Base-by-base conservation (phyloP, 148 eudicot species). In the Silene conica region DNA sequence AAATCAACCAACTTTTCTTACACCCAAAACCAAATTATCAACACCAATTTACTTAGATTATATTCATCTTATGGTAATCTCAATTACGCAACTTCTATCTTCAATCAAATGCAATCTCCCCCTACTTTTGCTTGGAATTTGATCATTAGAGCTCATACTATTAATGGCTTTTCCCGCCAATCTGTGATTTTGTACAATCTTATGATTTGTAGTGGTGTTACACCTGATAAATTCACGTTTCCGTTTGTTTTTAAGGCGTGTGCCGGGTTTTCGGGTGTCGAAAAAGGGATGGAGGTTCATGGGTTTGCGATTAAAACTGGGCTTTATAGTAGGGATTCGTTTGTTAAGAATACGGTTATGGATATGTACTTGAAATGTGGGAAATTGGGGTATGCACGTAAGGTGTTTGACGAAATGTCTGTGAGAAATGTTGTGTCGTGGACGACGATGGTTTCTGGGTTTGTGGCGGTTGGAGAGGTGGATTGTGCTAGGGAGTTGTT, bases 401-500 rank as follows among this genome's bases (percentile, higher is more conserved):
- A 81, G 74, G 77, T 89, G 85, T 87, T 89, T 14, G 91, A 89
- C 15, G 86, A 82, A 80, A 89, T 87, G 89, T 76, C 81, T 61
- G 84, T 72, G 45, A 85, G 83, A 74, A 89, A 61, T 71, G 85
- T 89, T 28, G 90, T 89, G 12, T 85, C 93, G 6, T 87, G 90
- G 93, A 89, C 93, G 3, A 89, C 87, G 4, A 69, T 87, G 84
- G 71, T 89, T 22, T 22, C 89, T n/a, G 91, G 90, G 81, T 80
- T 87, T 63, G 78, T 89, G 38, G 70, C 48, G 12, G 72, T 18
- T 60, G 87, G 85, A 69, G 80, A 85, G 22, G 34, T 89, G 76
- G 88, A 86, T 74, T 46, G 67, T 72, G 90, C 91, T 19, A 72
- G 82, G 63, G 15, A 18, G 14, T 0, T 89, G 69, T 87, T 89